Evolutionary conservation across 805 yeast genomes (phyloP).

Genomic region (Kluyveromyces siamensis): DNA sequence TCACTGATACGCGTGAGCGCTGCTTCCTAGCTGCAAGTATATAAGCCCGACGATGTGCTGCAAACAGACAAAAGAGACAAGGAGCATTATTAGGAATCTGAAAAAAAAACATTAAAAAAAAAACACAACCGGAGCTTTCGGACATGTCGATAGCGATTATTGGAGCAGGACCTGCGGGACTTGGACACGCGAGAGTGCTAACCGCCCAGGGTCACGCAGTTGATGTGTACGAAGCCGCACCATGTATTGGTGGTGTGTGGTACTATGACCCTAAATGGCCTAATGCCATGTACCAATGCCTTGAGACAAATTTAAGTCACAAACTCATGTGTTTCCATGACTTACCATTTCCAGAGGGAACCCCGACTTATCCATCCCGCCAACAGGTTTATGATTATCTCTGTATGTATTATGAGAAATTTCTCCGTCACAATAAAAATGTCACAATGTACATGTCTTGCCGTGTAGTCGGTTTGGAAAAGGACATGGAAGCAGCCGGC

Average conservation of each 20-base stretch:
- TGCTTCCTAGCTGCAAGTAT: too few species aligned
- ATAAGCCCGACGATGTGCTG: too few species aligned
- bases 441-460: conserved; percentile 13
- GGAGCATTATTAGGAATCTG: too few species aligned
- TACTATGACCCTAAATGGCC: conserved; percentile 33
- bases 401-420: conserved; percentile 37
- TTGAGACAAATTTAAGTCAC: conserved; percentile 64
- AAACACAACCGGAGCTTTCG: too few species aligned
- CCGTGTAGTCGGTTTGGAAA: not conserved
- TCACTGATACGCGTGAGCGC: not conserved
- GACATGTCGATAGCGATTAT: conserved; percentile 43
- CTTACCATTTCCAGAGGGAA: conserved; percentile 37
- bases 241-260: conserved; percentile 76
- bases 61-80: too few species aligned
- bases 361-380: conserved; percentile 51
- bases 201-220: conserved; percentile 41
- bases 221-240: conserved; percentile 51
- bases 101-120: too few species aligned
- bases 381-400: conserved; percentile 55
- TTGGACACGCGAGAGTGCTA: conserved; percentile 57
- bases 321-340: conserved; percentile 58
- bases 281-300: conserved; percentile 46
- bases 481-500: not conserved
- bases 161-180: conserved; percentile 75
- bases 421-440: conserved; percentile 19